Conservation (phyloP, 179 eudicot genomes). For the Drosera spatulata region DNA sequence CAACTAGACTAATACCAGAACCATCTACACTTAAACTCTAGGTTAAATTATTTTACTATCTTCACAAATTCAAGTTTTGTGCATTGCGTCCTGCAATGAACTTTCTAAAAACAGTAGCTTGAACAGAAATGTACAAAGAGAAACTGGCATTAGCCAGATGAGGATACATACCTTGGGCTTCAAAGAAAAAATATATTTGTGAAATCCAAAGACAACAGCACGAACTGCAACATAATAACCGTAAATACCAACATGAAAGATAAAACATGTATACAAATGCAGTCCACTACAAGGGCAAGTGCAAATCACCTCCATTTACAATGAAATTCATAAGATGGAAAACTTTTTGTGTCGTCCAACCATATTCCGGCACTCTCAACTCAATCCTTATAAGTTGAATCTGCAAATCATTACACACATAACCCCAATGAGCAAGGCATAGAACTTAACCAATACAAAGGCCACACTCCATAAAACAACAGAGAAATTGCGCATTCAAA, state of each 20-base stretch:
- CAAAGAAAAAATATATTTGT: slow-evolving; percentile 37
- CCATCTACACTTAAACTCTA: neutral
- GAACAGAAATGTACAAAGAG: neutral
- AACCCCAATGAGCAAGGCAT: neutral
- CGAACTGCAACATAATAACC: slow-evolving; percentile 41
- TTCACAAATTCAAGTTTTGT: neutral
- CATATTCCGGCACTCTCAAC: slow-evolving; percentile 37
- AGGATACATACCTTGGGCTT: slow-evolving; percentile 47
- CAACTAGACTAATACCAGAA: too few relatives aligned
- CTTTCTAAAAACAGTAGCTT: neutral
- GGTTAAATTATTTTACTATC: neutral
- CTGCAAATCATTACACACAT: slow-evolving; percentile 26
- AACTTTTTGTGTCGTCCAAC: too few relatives aligned
- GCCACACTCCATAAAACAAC: neutral
- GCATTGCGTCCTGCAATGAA: too few relatives aligned
- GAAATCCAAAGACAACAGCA: slow-evolving; percentile 54
- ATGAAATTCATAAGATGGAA: too few relatives aligned
- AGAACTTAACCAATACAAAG: neutral
- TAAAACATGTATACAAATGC: neutral
- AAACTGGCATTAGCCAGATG: neutral
- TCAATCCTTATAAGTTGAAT: slow-evolving; percentile 37
- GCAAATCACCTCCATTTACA: slow-evolving; percentile 32
- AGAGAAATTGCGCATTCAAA: too few relatives aligned
- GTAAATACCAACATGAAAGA: slow-evolving; percentile 8
- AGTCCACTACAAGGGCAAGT: slow-evolving; percentile 2